Percentiles rank a stretch among this genome's conserved stretches.
These are phyloP conservation scores for Plasmodium ovale DNA, from an alignment of 169 alveolate species.

Conservation along the genomic window DNA sequence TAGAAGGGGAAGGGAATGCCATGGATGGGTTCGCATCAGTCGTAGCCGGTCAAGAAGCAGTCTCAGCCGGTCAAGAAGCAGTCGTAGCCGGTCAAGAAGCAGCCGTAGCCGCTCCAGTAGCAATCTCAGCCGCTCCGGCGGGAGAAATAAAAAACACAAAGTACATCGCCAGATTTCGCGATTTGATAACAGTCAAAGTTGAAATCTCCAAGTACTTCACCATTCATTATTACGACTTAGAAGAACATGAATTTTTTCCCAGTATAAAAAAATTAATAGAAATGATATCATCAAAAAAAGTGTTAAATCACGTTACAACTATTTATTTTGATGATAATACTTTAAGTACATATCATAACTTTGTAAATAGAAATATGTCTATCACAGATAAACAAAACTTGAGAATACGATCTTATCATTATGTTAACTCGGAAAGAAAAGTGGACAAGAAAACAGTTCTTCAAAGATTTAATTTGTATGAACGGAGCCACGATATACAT, in stretches of 20 bases:
- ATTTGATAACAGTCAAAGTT: slow-evolving; percentile 19
- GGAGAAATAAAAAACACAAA: not conserved
- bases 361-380: slow-evolving; percentile 25
- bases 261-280: slow-evolving; percentile 26
- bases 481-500: slow-evolving; percentile 38
- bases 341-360: slow-evolving; percentile 23
- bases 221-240: slow-evolving; percentile 9
- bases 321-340: slow-evolving; percentile 49
- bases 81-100: not conserved
- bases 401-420: slow-evolving; percentile 31
- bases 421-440: not conserved
- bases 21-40: too few relatives aligned
- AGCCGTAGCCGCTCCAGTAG: not conserved
- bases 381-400: not conserved
- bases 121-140: too few relatives aligned
- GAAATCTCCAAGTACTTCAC: slow-evolving; percentile 27
- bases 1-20: too few relatives aligned
- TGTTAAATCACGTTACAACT: slow-evolving; percentile 7
- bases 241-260: slow-evolving; percentile 28
- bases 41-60: too few relatives aligned
- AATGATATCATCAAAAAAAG: slow-evolving; percentile 25
- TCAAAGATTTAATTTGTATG: slow-evolving; percentile 40
- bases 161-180: slow-evolving; percentile 30
- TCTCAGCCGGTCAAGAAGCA: not conserved
- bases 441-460: slow-evolving; percentile 1